phyloP scores from a whole-genome alignment of 441 rosid genomes.

The Erodium trifolium region DNA sequence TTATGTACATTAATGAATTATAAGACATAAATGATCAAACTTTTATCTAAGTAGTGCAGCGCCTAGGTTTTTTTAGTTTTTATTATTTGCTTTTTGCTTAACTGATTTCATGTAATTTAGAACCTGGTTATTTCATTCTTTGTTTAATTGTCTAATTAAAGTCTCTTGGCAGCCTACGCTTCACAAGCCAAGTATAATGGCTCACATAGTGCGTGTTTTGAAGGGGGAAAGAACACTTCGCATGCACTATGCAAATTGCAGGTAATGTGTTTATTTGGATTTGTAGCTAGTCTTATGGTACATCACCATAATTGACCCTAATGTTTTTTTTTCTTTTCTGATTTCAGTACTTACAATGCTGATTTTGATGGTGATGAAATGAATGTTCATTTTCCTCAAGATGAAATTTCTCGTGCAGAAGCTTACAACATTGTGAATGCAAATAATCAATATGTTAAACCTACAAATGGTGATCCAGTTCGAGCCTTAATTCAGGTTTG shows the following conservation, averaged over 20 bases:
- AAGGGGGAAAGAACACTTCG: conserved; percentile 95
- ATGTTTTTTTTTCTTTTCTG: conserved; percentile 21
- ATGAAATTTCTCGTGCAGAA: conserved; percentile 98
- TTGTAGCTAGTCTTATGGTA: not conserved
- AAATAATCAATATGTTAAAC: conserved; percentile 91
- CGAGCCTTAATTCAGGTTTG: conserved; percentile 92
- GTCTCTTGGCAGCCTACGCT: conserved; percentile 85
- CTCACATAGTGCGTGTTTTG: conserved; percentile 87
- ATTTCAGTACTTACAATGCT: conserved; percentile 91
- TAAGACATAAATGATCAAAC: not conserved
- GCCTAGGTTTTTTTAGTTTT: not conserved
- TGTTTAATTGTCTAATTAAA: conserved; percentile 18
- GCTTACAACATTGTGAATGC: conserved; percentile 99
- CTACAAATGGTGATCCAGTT: conserved; percentile 90
- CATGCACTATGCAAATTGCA: conserved; percentile 99
- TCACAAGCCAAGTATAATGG: conserved; percentile 99
- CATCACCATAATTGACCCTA: conserved; percentile 7
- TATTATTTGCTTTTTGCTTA: not conserved
- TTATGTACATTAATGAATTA: not conserved
- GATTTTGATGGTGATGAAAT: conserved; percentile 99
- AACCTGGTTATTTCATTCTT: not conserved
- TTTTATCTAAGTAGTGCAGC: not conserved
- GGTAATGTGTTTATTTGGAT: conserved; percentile 31
- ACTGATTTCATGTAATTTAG: conserved; percentile 4
- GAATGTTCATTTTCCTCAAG: conserved; percentile 99